phyloP scores from a whole-genome alignment of 2,329 filamentous ascomycete genomes.

The Cordyceps tenuipes region DNA sequence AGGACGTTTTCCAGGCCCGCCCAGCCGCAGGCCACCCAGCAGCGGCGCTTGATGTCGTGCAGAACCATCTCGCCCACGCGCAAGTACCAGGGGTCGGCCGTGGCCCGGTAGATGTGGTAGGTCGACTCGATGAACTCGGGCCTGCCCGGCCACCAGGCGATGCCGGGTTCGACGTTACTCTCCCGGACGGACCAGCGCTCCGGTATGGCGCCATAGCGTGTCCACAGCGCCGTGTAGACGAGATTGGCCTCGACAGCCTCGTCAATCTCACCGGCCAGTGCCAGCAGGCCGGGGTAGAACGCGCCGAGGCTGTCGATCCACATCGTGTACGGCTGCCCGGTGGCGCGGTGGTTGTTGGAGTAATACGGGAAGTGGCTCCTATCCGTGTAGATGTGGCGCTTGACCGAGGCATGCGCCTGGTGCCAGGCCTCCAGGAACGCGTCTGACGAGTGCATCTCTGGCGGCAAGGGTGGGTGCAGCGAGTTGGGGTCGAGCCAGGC shows the following conservation, averaged over 20 bases:
- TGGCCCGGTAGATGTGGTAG: constrained; percentile 91
- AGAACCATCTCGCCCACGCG: constrained; percentile 94
- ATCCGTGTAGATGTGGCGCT: constrained; percentile 80
- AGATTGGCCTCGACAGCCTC: constrained; percentile 87
- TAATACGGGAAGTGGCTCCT: constrained; percentile 78
- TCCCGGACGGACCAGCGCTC: constrained; percentile 88
- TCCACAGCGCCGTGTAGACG: constrained; percentile 89
- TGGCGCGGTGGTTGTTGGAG: constrained; percentile 79
- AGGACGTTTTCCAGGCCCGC: constrained; percentile 77
- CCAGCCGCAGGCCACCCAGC: constrained; percentile 89
- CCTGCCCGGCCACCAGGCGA: constrained; percentile 90
- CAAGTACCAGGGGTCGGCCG: constrained; percentile 90
- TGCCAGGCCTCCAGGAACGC: constrained; percentile 79
- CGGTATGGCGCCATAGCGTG: constrained; percentile 83
- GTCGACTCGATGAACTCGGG: constrained; percentile 97
- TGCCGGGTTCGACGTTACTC: constrained; percentile 73
- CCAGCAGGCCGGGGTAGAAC: constrained; percentile 85
- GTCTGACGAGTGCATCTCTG: constrained; percentile 62
- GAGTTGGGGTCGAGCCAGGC: constrained; percentile 56
- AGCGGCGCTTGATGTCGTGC: constrained; percentile 77
- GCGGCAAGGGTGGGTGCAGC: constrained; percentile 50
- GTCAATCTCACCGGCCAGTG: constrained; percentile 79
- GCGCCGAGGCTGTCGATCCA: constrained; percentile 97
- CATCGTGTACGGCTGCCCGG: constrained; percentile 77
- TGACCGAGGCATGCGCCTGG: constrained; percentile 77